These are phyloP conservation scores for Globisporangium irregulare DNA, from an alignment of 352 stramenopile species.

Conservation along the genomic window DNA sequence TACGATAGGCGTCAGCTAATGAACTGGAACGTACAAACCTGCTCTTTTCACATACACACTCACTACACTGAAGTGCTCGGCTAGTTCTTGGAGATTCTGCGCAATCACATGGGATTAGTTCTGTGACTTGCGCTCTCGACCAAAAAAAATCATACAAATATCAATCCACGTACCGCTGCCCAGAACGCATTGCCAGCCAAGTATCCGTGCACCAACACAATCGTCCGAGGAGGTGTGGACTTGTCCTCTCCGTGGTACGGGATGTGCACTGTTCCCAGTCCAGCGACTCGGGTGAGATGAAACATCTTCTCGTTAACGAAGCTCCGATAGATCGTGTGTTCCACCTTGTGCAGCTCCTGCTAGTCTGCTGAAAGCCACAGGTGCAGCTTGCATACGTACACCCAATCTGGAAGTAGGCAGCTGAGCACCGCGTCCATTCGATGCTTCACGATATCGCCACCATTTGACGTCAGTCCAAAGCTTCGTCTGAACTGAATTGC, in stretches of 20 bases:
- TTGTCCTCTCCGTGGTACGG: constrained; percentile 7
- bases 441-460: neutral
- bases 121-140: neutral
- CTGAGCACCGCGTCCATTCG: neutral
- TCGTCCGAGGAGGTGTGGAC: neutral
- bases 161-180: constrained; percentile 18
- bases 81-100: constrained; percentile 7
- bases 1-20: neutral
- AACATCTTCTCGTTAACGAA: neutral
- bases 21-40: neutral
- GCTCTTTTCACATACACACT: neutral
- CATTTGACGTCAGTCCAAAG: neutral
- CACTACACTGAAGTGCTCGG: constrained; percentile 8
- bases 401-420: constrained; percentile 28
- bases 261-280: constrained; percentile 5
- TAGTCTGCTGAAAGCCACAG: constrained; percentile 7
- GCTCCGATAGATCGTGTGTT: constrained; percentile 7
- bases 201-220: constrained; percentile 27
- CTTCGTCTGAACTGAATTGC: neutral
- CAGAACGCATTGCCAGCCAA: constrained; percentile 27
- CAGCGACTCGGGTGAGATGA: neutral
- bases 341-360: constrained; percentile 1
- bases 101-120: neutral
- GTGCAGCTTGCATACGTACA: constrained; percentile 17
- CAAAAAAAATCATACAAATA: neutral